These are phyloP conservation scores for Beauveria medogensis DNA, from an alignment of 2,329 filamentous ascomycete genomes.

Conservation along the genomic window DNA sequence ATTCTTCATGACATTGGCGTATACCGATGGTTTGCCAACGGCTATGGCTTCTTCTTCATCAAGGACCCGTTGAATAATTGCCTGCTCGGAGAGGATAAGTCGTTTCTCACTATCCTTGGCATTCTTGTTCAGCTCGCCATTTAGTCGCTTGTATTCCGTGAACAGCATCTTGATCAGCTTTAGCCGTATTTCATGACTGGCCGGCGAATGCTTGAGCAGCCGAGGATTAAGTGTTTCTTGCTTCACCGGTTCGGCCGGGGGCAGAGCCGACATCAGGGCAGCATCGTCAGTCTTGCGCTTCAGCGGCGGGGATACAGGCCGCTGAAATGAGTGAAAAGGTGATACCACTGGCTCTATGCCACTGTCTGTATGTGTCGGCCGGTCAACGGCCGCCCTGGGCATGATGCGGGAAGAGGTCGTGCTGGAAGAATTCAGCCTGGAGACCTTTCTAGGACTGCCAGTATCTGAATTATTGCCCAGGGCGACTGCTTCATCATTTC, in stretches of 20 bases:
- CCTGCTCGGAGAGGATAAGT: constrained; percentile 53
- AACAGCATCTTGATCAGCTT: constrained; percentile 51
- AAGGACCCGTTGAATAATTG: constrained; percentile 59
- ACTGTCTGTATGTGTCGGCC: not conserved
- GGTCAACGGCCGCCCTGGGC: not conserved
- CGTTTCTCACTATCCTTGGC: constrained; percentile 35
- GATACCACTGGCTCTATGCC: not conserved
- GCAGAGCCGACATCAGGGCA: not conserved
- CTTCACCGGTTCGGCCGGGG: constrained; percentile 19
- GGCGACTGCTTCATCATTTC: not conserved
- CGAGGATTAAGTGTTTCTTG: constrained; percentile 59
- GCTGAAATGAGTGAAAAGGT: not conserved
- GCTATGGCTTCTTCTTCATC: constrained; percentile 76
- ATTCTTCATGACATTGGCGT: constrained; percentile 77
- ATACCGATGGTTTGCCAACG: constrained; percentile 59
- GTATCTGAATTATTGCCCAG: not conserved
- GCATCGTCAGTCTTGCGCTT: not conserved
- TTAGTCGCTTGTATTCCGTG: constrained; percentile 59
- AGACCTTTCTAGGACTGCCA: not conserved
- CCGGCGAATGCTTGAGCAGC: constrained; percentile 49
- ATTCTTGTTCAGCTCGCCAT: constrained; percentile 50
- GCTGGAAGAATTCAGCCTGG: not conserved
- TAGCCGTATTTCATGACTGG: constrained; percentile 46
- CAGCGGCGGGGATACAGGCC: not conserved
- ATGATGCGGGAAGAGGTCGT: not conserved